Evolutionary conservation across 2,329 filamentous ascomycete species (phyloP).

Genomic region (Metarhizium humberi): DNA sequence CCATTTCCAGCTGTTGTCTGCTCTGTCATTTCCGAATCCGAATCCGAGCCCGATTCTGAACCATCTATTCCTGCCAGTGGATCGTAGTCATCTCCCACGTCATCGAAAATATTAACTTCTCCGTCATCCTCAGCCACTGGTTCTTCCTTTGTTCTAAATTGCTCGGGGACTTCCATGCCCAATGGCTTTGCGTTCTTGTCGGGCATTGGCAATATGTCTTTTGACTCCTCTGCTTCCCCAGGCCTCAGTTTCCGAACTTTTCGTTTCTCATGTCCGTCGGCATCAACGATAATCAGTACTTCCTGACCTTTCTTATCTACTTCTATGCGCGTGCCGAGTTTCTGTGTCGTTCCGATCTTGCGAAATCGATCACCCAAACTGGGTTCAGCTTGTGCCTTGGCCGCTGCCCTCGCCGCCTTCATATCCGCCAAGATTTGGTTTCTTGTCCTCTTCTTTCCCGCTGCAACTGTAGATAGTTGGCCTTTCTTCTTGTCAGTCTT

Average conservation of each 20-base stretch:
- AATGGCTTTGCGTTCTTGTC: conserved; percentile 48
- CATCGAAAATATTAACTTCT: conserved; percentile 57
- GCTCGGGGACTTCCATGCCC: conserved; percentile 57
- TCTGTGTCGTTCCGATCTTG: conserved; percentile 50
- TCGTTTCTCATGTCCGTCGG: conserved; percentile 56
- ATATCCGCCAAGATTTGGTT: conserved; percentile 60
- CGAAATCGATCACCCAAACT: conserved; percentile 51
- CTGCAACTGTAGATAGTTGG: conserved; percentile 44
- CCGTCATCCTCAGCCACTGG: conserved; percentile 36
- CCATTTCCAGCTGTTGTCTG: neutral
- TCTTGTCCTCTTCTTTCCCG: conserved; percentile 53
- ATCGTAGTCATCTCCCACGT: conserved; percentile 57
- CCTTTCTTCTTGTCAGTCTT: conserved; percentile 49
- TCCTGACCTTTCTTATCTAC: conserved; percentile 51
- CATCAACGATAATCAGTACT: conserved; percentile 56
- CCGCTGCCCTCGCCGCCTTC: conserved; percentile 52
- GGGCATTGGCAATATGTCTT: conserved; percentile 38
- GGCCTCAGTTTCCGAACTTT: conserved; percentile 48
- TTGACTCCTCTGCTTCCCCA: conserved; percentile 25
- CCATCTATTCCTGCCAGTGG: conserved; percentile 50
- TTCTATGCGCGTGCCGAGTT: conserved; percentile 49
- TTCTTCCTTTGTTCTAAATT: conserved; percentile 38
- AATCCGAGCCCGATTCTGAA: conserved; percentile 35
- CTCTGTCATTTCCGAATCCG: conserved; percentile 24
- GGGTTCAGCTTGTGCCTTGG: conserved; percentile 43